Base-by-base conservation (phyloP, 1,139 yeast species). In the Taphrina populina region DNA sequence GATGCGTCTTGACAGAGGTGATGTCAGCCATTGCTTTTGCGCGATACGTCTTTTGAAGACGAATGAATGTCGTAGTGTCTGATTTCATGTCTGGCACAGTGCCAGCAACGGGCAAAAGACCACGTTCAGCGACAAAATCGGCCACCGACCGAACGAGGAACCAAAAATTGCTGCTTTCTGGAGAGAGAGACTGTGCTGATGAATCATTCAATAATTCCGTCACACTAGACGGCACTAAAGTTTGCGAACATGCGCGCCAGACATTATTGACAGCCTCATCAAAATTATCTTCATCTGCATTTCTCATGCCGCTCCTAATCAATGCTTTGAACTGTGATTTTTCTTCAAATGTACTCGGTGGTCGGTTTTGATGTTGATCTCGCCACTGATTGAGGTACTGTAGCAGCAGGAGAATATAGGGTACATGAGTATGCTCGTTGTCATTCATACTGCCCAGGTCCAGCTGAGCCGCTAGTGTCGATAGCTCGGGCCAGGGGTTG, bases 31-130 rank as follows among this genome's bases (percentile, higher is more conserved):
- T 60, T 1, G 88, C 84, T 64, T 84, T 85, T 1, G 69, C 70
- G 19, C 74, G 70, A 66, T 85, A 88, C 8, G 87, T 64, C 0
- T 66, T 67, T 65, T 83, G 85, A 52, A 92, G 69, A 4, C 65
- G 67, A 7, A 83, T 73, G 66, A 84, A 92, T 54, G 75, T 75
- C 11, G 70, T 70, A 0, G 96, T 83, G 62, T 82, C 82, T 0
- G 95, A 79, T 30, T 86, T 84, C 96, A 92, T 90, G 67, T 90
- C 97, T 0, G 96, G 96, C 10, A 90, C 66, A 1, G 73, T 76
- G 0, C 95, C 96, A 2, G 84, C 75, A 2, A 88, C 71, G 0
- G 96, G 96, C 21, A 85, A 69, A 2, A 72, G 69, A n/a, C 72
- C 69, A 58, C 73, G 69, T 3, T 64, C 60, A 5, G 60, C 59